Percentiles rank a stretch among this genome's conserved stretches.
Evolutionary conservation across 2,329 filamentous ascomycete genomes (phyloP).

Genomic region (Exophiala sp.): DNA sequence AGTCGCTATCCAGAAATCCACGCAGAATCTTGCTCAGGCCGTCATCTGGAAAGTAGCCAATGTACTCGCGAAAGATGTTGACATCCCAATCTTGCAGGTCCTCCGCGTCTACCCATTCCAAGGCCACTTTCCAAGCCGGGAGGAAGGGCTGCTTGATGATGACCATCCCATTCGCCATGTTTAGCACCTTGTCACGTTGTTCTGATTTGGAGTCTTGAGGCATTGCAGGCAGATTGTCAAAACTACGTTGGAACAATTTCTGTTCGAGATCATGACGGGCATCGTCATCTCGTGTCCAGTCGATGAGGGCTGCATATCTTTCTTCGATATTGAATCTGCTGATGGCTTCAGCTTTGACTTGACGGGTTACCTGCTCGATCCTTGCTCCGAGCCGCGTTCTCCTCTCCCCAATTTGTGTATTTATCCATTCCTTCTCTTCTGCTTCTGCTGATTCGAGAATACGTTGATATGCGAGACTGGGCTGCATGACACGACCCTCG

Average conservation of each 20-base stretch:
- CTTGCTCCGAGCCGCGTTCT: slow-evolving; percentile 82
- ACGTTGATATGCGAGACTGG: slow-evolving; percentile 73
- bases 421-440: slow-evolving; percentile 85
- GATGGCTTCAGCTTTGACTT: slow-evolving; percentile 85
- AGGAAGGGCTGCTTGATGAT: slow-evolving; percentile 89
- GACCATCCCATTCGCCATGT: slow-evolving; percentile 86
- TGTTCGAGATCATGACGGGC: slow-evolving; percentile 81
- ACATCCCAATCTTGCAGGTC: slow-evolving; percentile 73
- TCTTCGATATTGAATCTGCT: slow-evolving; percentile 71
- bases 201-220: slow-evolving; percentile 63
- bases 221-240: slow-evolving; percentile 71
- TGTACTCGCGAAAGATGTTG: slow-evolving; percentile 74
- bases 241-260: slow-evolving; percentile 76
- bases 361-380: slow-evolving; percentile 74
- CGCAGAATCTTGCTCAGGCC: slow-evolving; percentile 79
- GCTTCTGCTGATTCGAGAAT: slow-evolving; percentile 79
- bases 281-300: slow-evolving; percentile 88
- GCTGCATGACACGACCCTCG: slow-evolving; percentile 77
- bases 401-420: slow-evolving; percentile 82
- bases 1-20: slow-evolving; percentile 75
- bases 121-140: slow-evolving; percentile 82
- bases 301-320: slow-evolving; percentile 77
- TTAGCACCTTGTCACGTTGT: slow-evolving; percentile 70
- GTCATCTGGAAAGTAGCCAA: slow-evolving; percentile 75
- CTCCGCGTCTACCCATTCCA: slow-evolving; percentile 84